Percentiles rank a stretch among this genome's conserved stretches.
These are phyloP conservation scores for Tolypocladium album DNA, from an alignment of 2,329 filamentous ascomycete genomes.

Conservation along the genomic window DNA sequence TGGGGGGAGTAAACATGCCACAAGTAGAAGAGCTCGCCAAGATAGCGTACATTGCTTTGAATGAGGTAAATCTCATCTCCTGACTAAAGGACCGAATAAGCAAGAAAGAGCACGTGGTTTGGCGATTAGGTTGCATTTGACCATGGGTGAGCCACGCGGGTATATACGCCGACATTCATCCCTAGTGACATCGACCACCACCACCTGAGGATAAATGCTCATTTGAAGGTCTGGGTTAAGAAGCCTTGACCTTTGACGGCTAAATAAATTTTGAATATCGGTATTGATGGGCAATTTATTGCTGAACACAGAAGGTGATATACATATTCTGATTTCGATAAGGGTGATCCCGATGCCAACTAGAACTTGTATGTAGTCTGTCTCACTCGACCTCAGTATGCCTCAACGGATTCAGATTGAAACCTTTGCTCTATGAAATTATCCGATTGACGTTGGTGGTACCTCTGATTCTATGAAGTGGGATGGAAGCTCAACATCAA, in stretches of 20 bases:
- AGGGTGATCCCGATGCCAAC: not conserved
- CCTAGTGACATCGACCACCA: not conserved
- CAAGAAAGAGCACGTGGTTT: slow-evolving; percentile 1
- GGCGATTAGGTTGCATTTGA: not conserved
- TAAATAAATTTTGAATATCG: not conserved
- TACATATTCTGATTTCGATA: not conserved
- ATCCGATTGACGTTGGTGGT: not conserved
- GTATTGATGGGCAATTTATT: not conserved
- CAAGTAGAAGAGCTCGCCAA: not conserved
- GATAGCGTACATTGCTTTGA: not conserved
- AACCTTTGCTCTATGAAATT: not conserved
- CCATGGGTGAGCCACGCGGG: not conserved
- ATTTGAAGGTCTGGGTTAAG: not conserved
- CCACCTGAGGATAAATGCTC: not conserved
- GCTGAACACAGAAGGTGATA: not conserved
- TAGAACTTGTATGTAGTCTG: not conserved
- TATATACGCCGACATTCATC: not conserved
- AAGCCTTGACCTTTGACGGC: not conserved
- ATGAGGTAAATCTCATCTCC: slow-evolving; percentile 4
- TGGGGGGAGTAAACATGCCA: not conserved
- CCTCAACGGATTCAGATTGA: no score
- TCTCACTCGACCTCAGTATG: not conserved
- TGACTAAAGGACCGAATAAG: slow-evolving; percentile 7
- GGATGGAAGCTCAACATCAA: not conserved
- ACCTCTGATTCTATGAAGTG: not conserved